phyloP scores from a whole-genome alignment of 2,329 filamentous ascomycete genomes.

The Penicillium glabrum region DNA sequence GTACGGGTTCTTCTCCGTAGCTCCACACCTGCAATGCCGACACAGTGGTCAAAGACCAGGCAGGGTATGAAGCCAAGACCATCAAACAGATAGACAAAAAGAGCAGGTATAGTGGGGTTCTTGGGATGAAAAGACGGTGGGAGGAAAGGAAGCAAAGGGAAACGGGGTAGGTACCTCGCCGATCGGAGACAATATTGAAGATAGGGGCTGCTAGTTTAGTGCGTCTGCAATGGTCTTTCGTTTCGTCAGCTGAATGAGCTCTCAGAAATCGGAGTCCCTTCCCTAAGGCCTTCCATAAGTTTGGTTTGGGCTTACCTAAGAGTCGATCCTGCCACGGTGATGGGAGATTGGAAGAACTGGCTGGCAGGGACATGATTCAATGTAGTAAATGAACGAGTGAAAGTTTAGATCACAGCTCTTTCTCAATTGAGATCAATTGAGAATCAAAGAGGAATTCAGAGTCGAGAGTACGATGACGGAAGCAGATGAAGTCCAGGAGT shows the following conservation, averaged over 20 bases:
- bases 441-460: constrained; percentile 2
- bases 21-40: constrained; percentile 29
- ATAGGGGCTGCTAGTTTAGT: constrained; percentile 56
- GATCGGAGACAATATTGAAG: constrained; percentile 73
- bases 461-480: neutral
- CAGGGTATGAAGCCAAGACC: neutral
- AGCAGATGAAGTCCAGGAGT: constrained; percentile 1
- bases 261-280: too few relatives aligned
- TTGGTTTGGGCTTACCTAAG: constrained; percentile 45
- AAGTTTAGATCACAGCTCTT: neutral
- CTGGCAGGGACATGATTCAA: constrained; percentile 23
- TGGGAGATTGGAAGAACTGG: constrained; percentile 25
- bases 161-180: constrained; percentile 58
- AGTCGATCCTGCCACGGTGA: constrained; percentile 58
- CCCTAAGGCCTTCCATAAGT: neutral
- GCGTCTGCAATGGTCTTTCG: constrained; percentile 58
- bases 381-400: neutral
- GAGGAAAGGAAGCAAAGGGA: constrained; percentile 6
- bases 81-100: neutral
- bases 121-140: neutral
- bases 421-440: constrained; percentile 7
- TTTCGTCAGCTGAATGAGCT: neutral
- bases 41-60: constrained; percentile 10
- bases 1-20: constrained; percentile 25
- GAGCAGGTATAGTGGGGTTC: constrained; percentile 18